Conservation (phyloP, 805 yeast species). For the Tetrapisispora fleetii region DNA sequence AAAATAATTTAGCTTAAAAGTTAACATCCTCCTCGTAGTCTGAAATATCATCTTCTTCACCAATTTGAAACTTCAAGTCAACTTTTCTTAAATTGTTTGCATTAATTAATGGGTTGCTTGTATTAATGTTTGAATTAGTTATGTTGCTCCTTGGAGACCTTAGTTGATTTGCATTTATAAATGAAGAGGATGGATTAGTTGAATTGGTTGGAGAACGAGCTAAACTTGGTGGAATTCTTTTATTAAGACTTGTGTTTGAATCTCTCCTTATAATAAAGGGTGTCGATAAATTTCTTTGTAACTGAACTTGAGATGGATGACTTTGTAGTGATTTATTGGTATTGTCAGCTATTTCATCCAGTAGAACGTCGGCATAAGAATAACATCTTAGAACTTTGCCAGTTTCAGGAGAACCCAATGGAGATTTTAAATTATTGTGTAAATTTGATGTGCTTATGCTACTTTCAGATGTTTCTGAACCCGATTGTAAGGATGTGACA, state of each 20-base stretch:
- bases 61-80: not conserved
- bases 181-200: slow-evolving; percentile 4
- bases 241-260: slow-evolving; percentile 6
- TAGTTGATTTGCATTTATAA: not conserved
- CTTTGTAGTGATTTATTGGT: not conserved
- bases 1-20: not conserved
- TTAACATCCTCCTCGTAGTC: not conserved
- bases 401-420: not conserved
- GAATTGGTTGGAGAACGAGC: slow-evolving; percentile 14
- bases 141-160: slow-evolving; percentile 2
- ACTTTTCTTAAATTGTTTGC: not conserved
- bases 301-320: slow-evolving; percentile 5
- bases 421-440: not conserved
- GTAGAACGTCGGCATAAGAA: slow-evolving; percentile 73
- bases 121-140: slow-evolving; percentile 1
- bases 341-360: slow-evolving; percentile 36
- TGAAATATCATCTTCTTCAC: not conserved
- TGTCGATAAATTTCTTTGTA: slow-evolving; percentile 13
- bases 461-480: not conserved
- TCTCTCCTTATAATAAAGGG: slow-evolving; percentile 11
- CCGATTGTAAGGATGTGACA: not conserved
- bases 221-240: slow-evolving; percentile 7
- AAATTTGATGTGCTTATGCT: not conserved
- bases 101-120: slow-evolving; percentile 2
- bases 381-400: slow-evolving; percentile 35